These are phyloP conservation scores for Sporothrix humicola DNA, from an alignment of 2,329 filamentous ascomycete species.

Conservation along the genomic window DNA sequence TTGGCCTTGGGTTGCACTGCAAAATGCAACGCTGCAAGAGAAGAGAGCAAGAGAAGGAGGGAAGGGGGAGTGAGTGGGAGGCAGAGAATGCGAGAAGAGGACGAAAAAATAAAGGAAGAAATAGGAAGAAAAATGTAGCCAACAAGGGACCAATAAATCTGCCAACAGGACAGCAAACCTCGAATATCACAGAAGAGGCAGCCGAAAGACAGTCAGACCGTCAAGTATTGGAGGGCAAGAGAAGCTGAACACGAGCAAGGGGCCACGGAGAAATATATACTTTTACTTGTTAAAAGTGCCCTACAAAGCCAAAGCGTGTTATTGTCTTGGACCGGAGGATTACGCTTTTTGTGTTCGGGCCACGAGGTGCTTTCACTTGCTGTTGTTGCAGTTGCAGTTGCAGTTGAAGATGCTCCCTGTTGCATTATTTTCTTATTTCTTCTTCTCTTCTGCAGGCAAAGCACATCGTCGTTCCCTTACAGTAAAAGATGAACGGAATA, in stretches of 20 bases:
- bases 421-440: background rate
- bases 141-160: background rate
- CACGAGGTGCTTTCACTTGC: slow-evolving; percentile 9
- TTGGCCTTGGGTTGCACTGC: background rate
- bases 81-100: background rate
- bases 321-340: background rate
- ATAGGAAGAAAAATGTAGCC: background rate
- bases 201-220: background rate
- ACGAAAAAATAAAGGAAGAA: background rate
- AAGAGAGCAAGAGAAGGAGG: background rate
- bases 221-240: background rate
- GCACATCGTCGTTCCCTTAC: no score
- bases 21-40: slow-evolving; percentile 16
- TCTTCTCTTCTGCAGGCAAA: background rate
- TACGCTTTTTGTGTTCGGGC: background rate
- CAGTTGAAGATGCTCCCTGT: background rate
- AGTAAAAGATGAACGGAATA: background rate
- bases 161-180: background rate
- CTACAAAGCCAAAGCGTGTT: background rate
- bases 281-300: background rate
- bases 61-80: background rate
- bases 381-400: background rate
- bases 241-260: background rate
- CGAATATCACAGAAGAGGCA: background rate
- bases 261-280: background rate